Evolutionary conservation across 129 eudicot genomes (phyloP).

Genomic region (Chrysanthemum makinoi): DNA sequence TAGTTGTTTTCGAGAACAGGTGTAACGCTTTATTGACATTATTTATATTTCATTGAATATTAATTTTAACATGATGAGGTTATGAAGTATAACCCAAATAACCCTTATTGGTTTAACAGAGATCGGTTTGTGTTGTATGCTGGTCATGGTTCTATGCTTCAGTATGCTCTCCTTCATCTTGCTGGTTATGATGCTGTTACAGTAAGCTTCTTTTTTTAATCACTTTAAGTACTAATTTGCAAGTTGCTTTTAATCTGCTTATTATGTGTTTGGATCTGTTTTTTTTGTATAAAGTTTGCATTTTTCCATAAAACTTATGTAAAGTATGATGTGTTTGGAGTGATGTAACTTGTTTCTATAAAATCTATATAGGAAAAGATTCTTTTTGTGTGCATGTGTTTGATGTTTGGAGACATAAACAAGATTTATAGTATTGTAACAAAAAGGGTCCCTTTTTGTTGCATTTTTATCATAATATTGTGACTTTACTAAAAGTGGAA

Average conservation of each 20-base stretch:
- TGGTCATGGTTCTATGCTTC: constrained; percentile 97
- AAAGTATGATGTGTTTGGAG: not conserved
- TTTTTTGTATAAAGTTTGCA: not conserved
- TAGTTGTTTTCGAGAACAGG: no score
- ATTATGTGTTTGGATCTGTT: no score
- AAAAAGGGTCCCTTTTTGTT: not conserved
- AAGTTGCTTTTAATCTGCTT: no score
- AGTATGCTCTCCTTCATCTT: constrained; percentile 91
- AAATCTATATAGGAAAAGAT: constrained; percentile 8
- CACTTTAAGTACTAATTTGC: no score
- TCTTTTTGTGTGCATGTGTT: constrained; percentile 1
- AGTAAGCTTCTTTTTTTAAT: constrained; percentile 34
- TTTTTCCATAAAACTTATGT: not conserved
- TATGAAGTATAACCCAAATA: constrained; percentile 94
- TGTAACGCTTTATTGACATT: constrained; percentile 11
- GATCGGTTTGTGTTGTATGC: constrained; percentile 97
- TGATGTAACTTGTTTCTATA: not conserved
- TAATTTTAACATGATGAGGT: constrained; percentile 44
- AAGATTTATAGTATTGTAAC: not conserved
- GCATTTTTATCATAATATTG: not conserved
- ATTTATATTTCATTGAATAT: no score
- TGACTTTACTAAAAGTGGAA: constrained; percentile 2
- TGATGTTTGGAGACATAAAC: not conserved
- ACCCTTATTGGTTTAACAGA: constrained; percentile 92
- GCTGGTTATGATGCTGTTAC: constrained; percentile 85